Conservation (phyloP, 2,329 filamentous ascomycete species). For the Pyrenochaeta sp. region DNA sequence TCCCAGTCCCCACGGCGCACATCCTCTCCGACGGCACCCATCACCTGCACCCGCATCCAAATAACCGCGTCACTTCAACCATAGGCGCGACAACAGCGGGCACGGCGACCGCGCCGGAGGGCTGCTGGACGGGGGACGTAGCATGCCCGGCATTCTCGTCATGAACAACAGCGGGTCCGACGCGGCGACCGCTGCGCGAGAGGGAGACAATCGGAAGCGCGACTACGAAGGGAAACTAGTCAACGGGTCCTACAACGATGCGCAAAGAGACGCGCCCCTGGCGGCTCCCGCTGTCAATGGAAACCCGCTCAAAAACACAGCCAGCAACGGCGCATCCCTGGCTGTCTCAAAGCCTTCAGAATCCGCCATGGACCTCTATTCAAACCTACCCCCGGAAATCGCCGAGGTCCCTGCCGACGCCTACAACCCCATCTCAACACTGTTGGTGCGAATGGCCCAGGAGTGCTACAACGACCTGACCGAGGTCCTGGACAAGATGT, state of each 20-base stretch:
- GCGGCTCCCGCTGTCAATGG: conserved; percentile 19
- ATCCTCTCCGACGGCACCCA: background rate
- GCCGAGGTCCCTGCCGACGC: conserved; percentile 73
- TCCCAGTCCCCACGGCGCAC: background rate
- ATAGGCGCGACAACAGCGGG: conserved; percentile 16
- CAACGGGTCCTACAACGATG: conserved; percentile 35
- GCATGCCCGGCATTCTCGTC: conserved; percentile 58
- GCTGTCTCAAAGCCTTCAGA: conserved; percentile 13
- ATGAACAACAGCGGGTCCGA: conserved; percentile 56
- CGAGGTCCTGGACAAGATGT: conserved; percentile 73
- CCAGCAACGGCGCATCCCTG: conserved; percentile 25
- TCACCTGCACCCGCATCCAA: background rate
- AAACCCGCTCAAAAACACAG: conserved; percentile 8
- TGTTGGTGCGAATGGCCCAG: conserved; percentile 82
- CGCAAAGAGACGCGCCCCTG: conserved; percentile 19
- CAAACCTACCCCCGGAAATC: conserved; percentile 59
- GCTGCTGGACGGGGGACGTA: conserved; percentile 40
- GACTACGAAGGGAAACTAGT: conserved; percentile 37
- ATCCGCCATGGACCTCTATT: conserved; percentile 25
- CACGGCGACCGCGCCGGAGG: conserved; percentile 42
- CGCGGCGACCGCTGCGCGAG: conserved; percentile 38
- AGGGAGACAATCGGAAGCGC: conserved; percentile 41
- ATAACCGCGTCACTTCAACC: background rate
- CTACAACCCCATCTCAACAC: conserved; percentile 76
- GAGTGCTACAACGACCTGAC: conserved; percentile 80